Conservation (phyloP, 2,329 filamentous ascomycete genomes). For the Lachnellula hyalina region DNA sequence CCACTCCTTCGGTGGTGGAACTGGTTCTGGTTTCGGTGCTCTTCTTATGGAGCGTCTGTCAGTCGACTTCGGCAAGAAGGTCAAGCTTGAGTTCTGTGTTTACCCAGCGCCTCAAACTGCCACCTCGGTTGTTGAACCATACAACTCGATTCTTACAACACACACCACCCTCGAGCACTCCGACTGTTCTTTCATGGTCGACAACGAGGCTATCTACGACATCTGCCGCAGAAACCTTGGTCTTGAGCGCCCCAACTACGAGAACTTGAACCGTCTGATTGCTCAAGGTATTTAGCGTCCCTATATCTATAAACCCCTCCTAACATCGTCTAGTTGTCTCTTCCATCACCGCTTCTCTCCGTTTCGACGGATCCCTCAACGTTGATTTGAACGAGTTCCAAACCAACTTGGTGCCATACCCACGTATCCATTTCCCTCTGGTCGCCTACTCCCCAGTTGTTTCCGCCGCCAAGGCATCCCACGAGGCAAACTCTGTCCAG, state of each 20-base stretch:
- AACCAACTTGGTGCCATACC: constrained; percentile 98
- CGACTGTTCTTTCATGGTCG: constrained; percentile 99
- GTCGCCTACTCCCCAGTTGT: constrained; percentile 94
- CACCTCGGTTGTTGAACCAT: constrained; percentile 97
- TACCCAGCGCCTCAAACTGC: constrained; percentile 97
- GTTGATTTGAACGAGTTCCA: constrained; percentile 99
- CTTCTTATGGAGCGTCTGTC: constrained; percentile 98
- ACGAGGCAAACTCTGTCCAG: constrained; percentile 96
- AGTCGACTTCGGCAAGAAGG: constrained; percentile 99
- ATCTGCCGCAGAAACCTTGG: constrained; percentile 98
- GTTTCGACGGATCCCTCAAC: constrained; percentile 97
- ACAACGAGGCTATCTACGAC: constrained; percentile 99
- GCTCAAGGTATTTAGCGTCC: constrained; percentile 67
- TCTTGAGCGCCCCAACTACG: constrained; percentile 95
- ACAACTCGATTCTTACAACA: constrained; percentile 98
- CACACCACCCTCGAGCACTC: constrained; percentile 99
- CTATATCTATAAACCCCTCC: constrained; percentile 1
- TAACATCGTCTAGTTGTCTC: constrained; percentile 68
- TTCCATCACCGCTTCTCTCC: constrained; percentile 95
- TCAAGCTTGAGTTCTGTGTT: constrained; percentile 99
- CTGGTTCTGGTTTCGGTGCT: constrained; percentile 96
- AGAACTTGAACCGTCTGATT: constrained; percentile 98
- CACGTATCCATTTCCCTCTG: constrained; percentile 98
- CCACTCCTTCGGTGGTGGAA: constrained; percentile 99
- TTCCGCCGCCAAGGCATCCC: constrained; percentile 89